Evolutionary conservation across 148 eudicot genomes (phyloP).

Genomic region (Agrostemma githago): DNA sequence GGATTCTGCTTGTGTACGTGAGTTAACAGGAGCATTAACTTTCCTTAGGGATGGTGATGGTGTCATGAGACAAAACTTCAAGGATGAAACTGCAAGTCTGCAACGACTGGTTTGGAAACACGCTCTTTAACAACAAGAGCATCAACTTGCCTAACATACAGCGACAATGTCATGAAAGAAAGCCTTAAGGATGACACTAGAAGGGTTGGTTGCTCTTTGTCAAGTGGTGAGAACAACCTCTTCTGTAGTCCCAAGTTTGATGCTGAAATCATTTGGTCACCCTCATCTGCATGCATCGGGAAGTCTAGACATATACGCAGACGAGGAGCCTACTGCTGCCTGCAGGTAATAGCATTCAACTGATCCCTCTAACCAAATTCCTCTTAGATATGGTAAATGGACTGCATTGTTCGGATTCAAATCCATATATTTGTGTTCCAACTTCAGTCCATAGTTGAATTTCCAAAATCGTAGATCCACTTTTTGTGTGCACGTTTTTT

Average conservation of each 20-base stretch:
- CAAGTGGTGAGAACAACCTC: slow-evolving; percentile 12
- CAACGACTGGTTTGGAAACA: background rate
- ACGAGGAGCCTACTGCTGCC: slow-evolving; percentile 41
- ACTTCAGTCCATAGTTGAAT: too few relatives aligned
- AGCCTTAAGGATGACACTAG: background rate
- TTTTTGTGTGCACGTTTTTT: too few relatives aligned
- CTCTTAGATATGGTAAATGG: too few relatives aligned
- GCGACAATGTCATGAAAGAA: background rate
- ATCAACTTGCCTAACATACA: background rate
- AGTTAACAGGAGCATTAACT: background rate
- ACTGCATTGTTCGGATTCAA: too few relatives aligned
- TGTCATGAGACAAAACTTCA: background rate
- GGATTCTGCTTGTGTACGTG: slow-evolving; percentile 4
- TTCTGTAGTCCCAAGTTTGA: slow-evolving; percentile 2
- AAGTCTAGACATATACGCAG: slow-evolving; percentile 44
- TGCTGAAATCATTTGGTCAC: slow-evolving; percentile 22
- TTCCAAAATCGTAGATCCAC: too few relatives aligned
- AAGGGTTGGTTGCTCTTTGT: background rate
- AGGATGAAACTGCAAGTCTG: background rate
- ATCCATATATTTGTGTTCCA: too few relatives aligned
- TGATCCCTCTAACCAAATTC: too few relatives aligned
- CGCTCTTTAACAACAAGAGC: slow-evolving; percentile 5
- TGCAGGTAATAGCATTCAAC: slow-evolving; percentile 40
- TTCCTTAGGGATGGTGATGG: background rate
- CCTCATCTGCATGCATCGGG: slow-evolving; percentile 40